Percentiles rank a stretch among this genome's conserved stretches.
These are phyloP conservation scores for Ganoderma boninense DNA, from an alignment of 1,284 basidiomycete genomes.

Conservation along the genomic window DNA sequence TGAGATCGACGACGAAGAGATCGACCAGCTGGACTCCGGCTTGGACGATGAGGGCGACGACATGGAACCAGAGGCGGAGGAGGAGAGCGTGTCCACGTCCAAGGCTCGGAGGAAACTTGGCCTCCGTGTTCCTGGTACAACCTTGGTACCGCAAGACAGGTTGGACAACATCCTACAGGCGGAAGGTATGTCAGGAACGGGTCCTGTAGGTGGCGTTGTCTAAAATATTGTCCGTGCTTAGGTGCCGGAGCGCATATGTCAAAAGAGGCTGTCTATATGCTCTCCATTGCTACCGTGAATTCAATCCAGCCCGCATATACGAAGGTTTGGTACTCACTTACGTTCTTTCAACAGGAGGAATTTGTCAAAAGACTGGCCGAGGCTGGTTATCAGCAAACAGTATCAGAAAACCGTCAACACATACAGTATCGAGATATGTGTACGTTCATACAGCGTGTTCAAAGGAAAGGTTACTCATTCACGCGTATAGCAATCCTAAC, in stretches of 20 bases:
- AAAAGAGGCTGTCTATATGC: constrained; percentile 74
- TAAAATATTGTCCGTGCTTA: neutral
- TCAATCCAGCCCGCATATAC: neutral
- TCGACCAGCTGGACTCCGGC: constrained; percentile 75
- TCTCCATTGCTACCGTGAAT: constrained; percentile 76
- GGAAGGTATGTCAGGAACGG: constrained; percentile 57
- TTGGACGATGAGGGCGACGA: constrained; percentile 49
- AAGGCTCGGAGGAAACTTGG: constrained; percentile 45
- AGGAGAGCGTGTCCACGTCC: constrained; percentile 31
- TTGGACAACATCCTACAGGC: constrained; percentile 77
- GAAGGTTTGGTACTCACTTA: too few species aligned
- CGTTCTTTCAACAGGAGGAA: constrained; percentile 63
- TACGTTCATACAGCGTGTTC: constrained; percentile 43
- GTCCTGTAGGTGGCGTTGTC: neutral
- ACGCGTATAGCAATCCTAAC: constrained; percentile 58
- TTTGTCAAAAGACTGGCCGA: constrained; percentile 75
- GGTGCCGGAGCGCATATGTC: constrained; percentile 64
- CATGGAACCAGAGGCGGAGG: constrained; percentile 36
- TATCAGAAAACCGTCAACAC: constrained; percentile 55
- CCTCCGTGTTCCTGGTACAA: constrained; percentile 67
- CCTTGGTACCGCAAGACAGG: constrained; percentile 63
- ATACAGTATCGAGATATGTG: constrained; percentile 78
- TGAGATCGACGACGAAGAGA: constrained; percentile 56
- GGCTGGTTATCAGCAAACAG: constrained; percentile 66
- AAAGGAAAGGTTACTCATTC: constrained; percentile 10